Evolutionary conservation across 2,329 filamentous ascomycete genomes (phyloP), one percentile per base, ranked within the genome.

Genomic region (Penicillium frequentans): DNA sequence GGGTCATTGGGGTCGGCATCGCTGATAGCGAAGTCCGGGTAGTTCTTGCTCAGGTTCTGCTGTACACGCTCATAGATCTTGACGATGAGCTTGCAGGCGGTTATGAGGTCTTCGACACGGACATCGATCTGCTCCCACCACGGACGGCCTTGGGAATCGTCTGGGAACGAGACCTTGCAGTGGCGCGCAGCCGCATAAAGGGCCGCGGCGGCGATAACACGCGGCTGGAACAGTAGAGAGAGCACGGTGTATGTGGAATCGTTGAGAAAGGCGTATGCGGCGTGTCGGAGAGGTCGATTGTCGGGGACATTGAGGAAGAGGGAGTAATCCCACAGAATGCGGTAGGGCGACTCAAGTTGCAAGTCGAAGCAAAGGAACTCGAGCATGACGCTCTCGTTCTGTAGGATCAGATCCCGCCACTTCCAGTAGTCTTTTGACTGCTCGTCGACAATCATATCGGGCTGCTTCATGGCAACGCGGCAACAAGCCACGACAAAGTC

Each of bases 361-460:
- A 99, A 81, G 72, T 99, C 95, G 73, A 99, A 99, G 58, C 93
- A 98, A 19, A 99, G 81, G 46, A 87, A 86, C 73, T 98, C 95
- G 16, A 99, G 83, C 79, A 99, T 89, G 44, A 93, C 81, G 72
- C 98, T 95, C 76, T 99, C 95, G 70, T 96, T 91, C 63, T 90
- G 88, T 14, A 98, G 80, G 56, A 99, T 96, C 57, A 89, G 95
- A 71, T 99, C 95, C 59, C 92, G 86, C 95, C 95, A 99, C 69
- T 90, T 86, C 95, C 95, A 99, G 73, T 95, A 99, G 71, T 99
- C 95, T 70, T 97, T 98, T 65, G 90, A 96, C 74, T 98, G 93
- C 75, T 98, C 95, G 71, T 99, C 95, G 52, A 98, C 90, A 53
- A 93, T 81, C 57, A 97, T 84, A 67, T 91, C 90, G 1, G 91